Conservation (phyloP, 2,329 filamentous ascomycete species). For the Epichloe glyceriae region DNA sequence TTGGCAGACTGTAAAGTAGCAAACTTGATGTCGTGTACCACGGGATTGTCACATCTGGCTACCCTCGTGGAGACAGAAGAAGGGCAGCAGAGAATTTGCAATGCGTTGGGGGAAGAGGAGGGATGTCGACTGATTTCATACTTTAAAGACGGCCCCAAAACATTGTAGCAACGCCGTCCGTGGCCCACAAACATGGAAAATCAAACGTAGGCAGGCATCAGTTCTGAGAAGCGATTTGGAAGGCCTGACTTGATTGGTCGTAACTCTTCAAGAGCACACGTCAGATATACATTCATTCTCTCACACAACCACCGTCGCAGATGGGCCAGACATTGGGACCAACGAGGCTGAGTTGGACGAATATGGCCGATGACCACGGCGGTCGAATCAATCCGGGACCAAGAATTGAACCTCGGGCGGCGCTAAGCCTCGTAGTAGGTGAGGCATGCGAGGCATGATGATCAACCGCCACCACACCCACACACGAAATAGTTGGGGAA, state of each 20-base stretch:
- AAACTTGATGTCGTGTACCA: conserved; percentile 17
- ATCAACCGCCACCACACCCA: no score
- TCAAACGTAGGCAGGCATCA: not conserved
- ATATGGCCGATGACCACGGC: not conserved
- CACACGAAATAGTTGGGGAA: no score
- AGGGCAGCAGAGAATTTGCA: conserved; percentile 11
- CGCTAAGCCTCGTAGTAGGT: not conserved
- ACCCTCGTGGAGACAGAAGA: conserved; percentile 8
- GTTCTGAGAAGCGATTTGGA: not conserved
- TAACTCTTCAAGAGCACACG: not conserved
- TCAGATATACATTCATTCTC: not conserved
- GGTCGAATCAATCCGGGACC: not conserved
- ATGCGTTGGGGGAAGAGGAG: conserved; percentile 18
- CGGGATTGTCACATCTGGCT: conserved; percentile 15
- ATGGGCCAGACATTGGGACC: not conserved
- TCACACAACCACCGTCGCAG: not conserved
- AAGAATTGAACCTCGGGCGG: not conserved
- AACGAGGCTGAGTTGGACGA: not conserved
- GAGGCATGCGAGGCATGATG: not conserved
- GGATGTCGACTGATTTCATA: conserved; percentile 18
- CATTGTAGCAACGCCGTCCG: not conserved
- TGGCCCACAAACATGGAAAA: not conserved
- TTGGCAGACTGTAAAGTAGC: conserved; percentile 15
- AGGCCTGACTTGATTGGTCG: not conserved
- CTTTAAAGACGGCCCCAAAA: conserved; percentile 12